Evolutionary conservation across 805 yeast species (phyloP), one percentile per base, ranked within the genome.

Genomic region (Hanseniaspora lindneri): DNA sequence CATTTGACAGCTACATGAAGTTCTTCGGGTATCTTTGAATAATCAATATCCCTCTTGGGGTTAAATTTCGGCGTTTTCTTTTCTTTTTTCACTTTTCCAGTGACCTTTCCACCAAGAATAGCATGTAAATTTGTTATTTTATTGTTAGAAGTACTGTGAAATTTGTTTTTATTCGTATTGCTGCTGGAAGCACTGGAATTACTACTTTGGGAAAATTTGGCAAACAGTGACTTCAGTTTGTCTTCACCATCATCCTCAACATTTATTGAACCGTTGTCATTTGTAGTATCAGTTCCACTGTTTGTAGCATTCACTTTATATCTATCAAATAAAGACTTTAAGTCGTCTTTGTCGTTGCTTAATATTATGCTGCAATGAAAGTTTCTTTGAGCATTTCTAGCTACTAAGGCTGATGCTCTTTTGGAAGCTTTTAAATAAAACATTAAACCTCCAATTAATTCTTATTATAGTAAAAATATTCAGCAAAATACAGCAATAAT

Each of bases 331-430:
- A 35, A 16, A 20, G 39, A 35, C 21, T 21, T 35, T 8, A 35
- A 20, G 19, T 35, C 39, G 21, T 35, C 39, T 35, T 35, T 35
- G n/a, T n/a, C n/a, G n/a, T n/a, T n/a, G n/a, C n/a, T n/a, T n/a
- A n/a, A n/a, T n/a, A n/a, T n/a, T n/a, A n/a, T n/a, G n/a, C n/a
- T n/a, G n/a, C n/a, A n/a, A n/a, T n/a, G n/a, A n/a, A n/a, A n/a
- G n/a, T n/a, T n/a, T n/a, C n/a, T n/a, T n/a, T n/a, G n/a, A n/a
- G n/a, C n/a, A n/a, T n/a, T n/a, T n/a, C n/a, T n/a, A n/a, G n/a
- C n/a, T n/a, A n/a, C n/a, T n/a, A n/a, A n/a, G n/a, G n/a, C n/a
- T n/a, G n/a, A n/a, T n/a, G n/a, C n/a, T n/a, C n/a, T n/a, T n/a
- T n/a, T n/a, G n/a, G n/a, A n/a, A n/a, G n/a, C n/a, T n/a, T n/a